A percentile compares a stretch with the other conserved stretches of the same genome.
These are phyloP conservation scores for Claviceps sp. DNA, from an alignment of 2,329 filamentous ascomycete species.

Conservation along the genomic window DNA sequence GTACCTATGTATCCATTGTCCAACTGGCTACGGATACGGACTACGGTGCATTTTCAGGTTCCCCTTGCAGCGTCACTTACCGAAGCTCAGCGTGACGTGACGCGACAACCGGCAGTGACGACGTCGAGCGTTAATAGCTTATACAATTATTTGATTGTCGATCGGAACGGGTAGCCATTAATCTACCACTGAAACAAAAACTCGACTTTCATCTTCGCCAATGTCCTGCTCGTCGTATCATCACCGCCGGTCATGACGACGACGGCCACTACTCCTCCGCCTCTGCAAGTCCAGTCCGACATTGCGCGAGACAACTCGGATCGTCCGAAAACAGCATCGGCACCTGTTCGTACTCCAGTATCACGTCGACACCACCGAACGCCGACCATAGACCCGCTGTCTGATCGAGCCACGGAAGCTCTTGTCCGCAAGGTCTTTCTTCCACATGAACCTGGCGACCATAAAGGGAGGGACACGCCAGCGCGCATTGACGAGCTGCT, in stretches of 20 bases:
- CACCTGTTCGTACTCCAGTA: constrained; percentile 13
- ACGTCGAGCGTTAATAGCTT: not conserved
- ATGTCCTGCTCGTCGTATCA: constrained; percentile 5
- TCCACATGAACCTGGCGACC: constrained; percentile 49
- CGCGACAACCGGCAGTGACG: constrained; percentile 3
- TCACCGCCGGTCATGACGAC: constrained; percentile 14
- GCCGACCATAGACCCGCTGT: constrained; percentile 38
- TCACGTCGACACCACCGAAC: constrained; percentile 21
- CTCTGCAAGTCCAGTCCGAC: constrained; percentile 6
- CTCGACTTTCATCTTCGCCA: not conserved
- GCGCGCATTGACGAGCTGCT: constrained; percentile 66
- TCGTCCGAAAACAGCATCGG: not conserved
- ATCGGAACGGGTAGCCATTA: not conserved
- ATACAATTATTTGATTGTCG: not conserved
- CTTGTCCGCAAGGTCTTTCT: constrained; percentile 78
- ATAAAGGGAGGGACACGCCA: constrained; percentile 31
- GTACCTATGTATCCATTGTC: too few species aligned
- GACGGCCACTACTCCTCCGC: constrained; percentile 7
- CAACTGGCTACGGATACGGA: too few species aligned
- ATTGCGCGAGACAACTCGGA: constrained; percentile 5
- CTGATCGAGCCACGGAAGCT: constrained; percentile 64
- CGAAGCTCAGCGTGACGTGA: constrained; percentile 5
- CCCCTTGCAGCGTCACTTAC: not conserved
- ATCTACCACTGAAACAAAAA: not conserved
- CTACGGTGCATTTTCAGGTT: not conserved